phyloP scores from a whole-genome alignment of 2,329 filamentous ascomycete species.

The Fusarium ramigenum region DNA sequence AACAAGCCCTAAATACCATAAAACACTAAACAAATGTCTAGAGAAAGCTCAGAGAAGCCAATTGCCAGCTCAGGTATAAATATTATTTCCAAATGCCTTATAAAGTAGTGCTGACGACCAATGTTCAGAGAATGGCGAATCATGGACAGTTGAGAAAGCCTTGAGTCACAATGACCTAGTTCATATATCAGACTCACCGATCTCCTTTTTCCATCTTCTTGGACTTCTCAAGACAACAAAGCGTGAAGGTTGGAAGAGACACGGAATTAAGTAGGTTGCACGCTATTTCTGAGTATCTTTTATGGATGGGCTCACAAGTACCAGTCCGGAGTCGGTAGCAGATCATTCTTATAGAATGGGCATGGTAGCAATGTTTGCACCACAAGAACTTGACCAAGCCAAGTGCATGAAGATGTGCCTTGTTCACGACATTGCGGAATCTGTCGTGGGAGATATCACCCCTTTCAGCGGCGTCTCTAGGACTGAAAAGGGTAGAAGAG shows the following conservation, averaged over 20 bases:
- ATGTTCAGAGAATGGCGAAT: conserved; percentile 2
- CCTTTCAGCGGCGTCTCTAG: conserved; percentile 90
- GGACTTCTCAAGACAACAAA: conserved; percentile 95
- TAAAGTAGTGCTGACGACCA: background rate
- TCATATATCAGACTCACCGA: conserved; percentile 73
- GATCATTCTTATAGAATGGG: conserved; percentile 99
- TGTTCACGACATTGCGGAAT: conserved; percentile 96
- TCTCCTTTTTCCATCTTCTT: conserved; percentile 93
- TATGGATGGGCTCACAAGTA: background rate
- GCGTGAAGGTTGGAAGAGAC: conserved; percentile 93
- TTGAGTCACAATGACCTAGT: conserved; percentile 65
- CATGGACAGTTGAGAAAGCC: conserved; percentile 68
- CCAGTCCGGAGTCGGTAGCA: conserved; percentile 85
- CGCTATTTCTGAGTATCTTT: background rate
- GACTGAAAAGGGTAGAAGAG: conserved; percentile 85
- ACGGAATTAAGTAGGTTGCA: conserved; percentile 67
- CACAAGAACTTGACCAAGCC: conserved; percentile 75
- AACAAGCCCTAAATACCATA: background rate
- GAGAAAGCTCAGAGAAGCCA: background rate
- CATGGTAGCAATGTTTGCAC: conserved; percentile 90
- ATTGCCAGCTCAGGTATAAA: background rate
- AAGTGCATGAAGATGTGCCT: conserved; percentile 96
- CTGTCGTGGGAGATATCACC: conserved; percentile 96
- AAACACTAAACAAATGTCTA: conserved; percentile 3
- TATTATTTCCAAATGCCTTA: background rate